These are phyloP conservation scores for Fusarium papillatum DNA, from an alignment of 2,329 filamentous ascomycete genomes.

Conservation along the genomic window DNA sequence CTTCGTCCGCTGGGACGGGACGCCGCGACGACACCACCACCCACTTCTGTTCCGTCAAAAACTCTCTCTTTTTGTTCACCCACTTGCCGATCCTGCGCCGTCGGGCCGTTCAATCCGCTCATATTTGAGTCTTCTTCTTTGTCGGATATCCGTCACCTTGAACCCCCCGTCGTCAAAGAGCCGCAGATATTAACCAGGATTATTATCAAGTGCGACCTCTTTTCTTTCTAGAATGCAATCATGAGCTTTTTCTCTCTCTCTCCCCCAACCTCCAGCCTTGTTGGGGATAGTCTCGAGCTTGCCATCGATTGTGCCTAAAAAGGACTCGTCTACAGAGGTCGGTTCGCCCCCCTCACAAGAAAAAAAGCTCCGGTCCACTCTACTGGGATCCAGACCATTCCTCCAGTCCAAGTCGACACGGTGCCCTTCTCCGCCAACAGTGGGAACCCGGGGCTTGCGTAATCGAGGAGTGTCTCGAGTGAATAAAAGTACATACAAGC, in stretches of 20 bases:
- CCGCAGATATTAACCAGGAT: conserved; percentile 22
- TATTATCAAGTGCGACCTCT: neutral
- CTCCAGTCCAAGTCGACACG: conserved; percentile 20
- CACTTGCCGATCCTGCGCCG: conserved; percentile 21
- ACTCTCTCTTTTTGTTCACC: neutral
- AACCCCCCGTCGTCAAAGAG: conserved; percentile 35
- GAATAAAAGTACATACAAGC: conserved; percentile 2
- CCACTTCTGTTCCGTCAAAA: conserved; percentile 1
- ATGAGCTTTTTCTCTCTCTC: conserved; percentile 11
- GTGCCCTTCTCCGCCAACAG: conserved; percentile 18
- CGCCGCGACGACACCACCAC: conserved; percentile 17
- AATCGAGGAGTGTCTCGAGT: conserved; percentile 28
- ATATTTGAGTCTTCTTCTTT: neutral
- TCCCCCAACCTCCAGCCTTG: conserved; percentile 33
- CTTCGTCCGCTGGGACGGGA: conserved; percentile 13
- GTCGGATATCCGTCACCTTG: neutral
- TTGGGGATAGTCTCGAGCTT: conserved; percentile 32
- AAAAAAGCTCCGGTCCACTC: conserved; percentile 26
- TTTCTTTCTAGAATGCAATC: conserved; percentile 27
- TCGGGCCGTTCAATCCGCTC: conserved; percentile 36
- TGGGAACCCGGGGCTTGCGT: conserved; percentile 38
- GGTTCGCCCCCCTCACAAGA: conserved; percentile 9
- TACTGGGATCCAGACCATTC: conserved; percentile 40
- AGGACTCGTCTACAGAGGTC: conserved; percentile 8
- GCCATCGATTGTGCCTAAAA: conserved; percentile 25